A percentile compares a stretch with the other conserved stretches of the same genome.
phyloP scores from a whole-genome alignment of 1,284 basidiomycete genomes.

The Boletus mariae region DNA sequence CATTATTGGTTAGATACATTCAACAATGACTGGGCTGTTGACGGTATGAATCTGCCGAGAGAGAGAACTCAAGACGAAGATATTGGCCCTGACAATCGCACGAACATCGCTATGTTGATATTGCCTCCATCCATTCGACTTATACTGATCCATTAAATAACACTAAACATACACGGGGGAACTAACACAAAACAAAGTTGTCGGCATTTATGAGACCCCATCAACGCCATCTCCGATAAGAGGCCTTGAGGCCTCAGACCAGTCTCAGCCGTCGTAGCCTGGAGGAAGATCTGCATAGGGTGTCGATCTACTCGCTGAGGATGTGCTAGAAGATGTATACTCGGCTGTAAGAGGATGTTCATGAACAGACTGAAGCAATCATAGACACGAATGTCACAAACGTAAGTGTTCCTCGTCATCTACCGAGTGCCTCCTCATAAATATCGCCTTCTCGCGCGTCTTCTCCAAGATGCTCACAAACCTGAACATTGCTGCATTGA shows the following conservation, averaged over 20 bases:
- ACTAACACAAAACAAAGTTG: background rate
- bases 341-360: constrained; percentile 39
- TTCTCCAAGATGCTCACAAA: constrained; percentile 71
- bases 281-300: constrained; percentile 56
- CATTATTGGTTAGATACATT: constrained; percentile 9
- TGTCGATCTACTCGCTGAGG: constrained; percentile 36
- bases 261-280: constrained; percentile 51
- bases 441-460: constrained; percentile 67
- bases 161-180: background rate
- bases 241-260: background rate
- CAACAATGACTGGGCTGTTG: background rate
- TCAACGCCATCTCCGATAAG: background rate
- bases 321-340: constrained; percentile 51
- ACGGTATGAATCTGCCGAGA: background rate
- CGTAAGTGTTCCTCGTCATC: constrained; percentile 63
- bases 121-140: no score
- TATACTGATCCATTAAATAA: background rate
- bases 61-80: no score
- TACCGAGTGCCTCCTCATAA: constrained; percentile 61
- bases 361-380: constrained; percentile 5
- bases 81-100: no score
- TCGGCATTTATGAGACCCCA: background rate
- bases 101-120: no score
- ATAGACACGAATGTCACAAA: constrained; percentile 38
- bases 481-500: constrained; percentile 64